phyloP scores from a whole-genome alignment of 768 basidiomycete species.

The Pilatotrama ljubarskyi region DNA sequence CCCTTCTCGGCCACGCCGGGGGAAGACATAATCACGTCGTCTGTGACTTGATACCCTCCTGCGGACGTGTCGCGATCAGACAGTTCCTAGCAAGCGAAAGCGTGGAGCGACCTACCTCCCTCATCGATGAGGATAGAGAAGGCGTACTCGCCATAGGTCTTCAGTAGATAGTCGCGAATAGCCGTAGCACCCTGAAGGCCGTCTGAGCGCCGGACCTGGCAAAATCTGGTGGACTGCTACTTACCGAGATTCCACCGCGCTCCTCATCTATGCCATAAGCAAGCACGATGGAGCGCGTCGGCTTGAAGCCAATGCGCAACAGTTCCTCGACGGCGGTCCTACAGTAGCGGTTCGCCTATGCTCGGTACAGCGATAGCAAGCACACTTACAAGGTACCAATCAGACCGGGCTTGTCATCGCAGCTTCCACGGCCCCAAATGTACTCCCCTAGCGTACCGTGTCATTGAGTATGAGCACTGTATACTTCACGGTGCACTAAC shows the following conservation, averaged over 20 bases:
- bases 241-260: constrained; percentile 31
- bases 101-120: constrained; percentile 54
- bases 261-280: constrained; percentile 57
- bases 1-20: constrained; percentile 79
- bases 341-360: background rate
- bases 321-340: constrained; percentile 48
- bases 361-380: background rate
- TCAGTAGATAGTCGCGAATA: constrained; percentile 49
- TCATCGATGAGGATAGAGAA: constrained; percentile 87
- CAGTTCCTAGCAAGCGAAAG: too few relatives aligned
- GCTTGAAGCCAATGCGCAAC: constrained; percentile 45
- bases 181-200: constrained; percentile 52
- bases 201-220: background rate
- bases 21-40: constrained; percentile 56
- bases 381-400: constrained; percentile 58
- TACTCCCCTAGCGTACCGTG: constrained; percentile 43
- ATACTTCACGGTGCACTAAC: constrained; percentile 34
- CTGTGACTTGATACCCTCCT: constrained; percentile 53
- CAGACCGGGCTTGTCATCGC: constrained; percentile 76
- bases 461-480: too few relatives aligned
- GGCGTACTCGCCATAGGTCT: constrained; percentile 67
- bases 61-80: background rate
- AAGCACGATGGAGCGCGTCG: constrained; percentile 42
- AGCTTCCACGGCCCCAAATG: constrained; percentile 76
- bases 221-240: background rate